Percentiles rank a stretch among this genome's conserved stretches.
Conservation (phyloP, 352 stramenopile species). For the Phytopythium oedochilum region DNA sequence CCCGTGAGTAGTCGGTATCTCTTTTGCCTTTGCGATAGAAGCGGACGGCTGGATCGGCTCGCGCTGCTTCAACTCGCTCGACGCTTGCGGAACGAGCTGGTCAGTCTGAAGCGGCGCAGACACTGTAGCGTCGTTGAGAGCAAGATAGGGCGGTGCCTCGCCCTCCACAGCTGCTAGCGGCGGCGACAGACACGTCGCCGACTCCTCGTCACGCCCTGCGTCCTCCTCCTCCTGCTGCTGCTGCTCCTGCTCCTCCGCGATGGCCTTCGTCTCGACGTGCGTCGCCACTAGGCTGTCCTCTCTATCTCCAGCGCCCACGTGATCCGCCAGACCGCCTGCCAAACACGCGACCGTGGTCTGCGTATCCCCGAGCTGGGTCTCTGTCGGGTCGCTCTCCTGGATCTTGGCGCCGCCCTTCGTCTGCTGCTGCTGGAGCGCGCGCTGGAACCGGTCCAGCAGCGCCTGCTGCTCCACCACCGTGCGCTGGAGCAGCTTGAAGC, state of each 20-base stretch:
- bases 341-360: neutral
- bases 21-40: neutral
- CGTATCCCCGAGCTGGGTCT: neutral
- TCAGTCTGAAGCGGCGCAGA: too few relatives aligned
- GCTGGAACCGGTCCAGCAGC: slow-evolving; percentile 68
- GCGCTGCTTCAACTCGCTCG: neutral
- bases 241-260: too few relatives aligned
- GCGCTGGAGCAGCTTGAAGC: slow-evolving; percentile 60
- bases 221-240: neutral
- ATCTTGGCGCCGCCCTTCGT: neutral
- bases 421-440: slow-evolving; percentile 14
- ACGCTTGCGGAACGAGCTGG: neutral
- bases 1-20: neutral
- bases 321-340: neutral
- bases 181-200: slow-evolving; percentile 1
- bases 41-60: neutral
- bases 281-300: neutral
- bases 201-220: neutral
- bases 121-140: neutral
- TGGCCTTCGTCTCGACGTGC: too few relatives aligned
- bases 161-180: neutral
- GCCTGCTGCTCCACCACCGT: slow-evolving; percentile 64
- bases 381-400: neutral
- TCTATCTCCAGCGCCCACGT: neutral
- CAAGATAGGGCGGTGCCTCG: neutral